Conservation (phyloP, 2,329 filamentous ascomycete genomes). For the Dactylellina leptospora region DNA sequence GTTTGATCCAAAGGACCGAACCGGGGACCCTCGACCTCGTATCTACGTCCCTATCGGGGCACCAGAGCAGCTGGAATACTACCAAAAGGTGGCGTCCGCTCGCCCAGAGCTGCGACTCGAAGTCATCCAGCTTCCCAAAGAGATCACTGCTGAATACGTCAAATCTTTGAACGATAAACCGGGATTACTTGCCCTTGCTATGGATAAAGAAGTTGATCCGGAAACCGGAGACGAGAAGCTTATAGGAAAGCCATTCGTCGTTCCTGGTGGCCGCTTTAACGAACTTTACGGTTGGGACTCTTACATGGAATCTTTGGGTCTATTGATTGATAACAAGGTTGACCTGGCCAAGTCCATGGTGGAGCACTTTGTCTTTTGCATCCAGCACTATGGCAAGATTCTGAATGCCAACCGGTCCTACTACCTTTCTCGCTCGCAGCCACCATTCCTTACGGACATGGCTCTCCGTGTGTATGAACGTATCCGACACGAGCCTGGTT, state of each 20-base stretch:
- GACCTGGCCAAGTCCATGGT: conserved; percentile 95
- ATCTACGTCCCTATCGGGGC: conserved; percentile 89
- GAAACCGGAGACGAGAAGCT: conserved; percentile 75
- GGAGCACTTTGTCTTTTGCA: conserved; percentile 95
- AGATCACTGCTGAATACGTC: conserved; percentile 79
- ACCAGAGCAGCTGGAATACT: conserved; percentile 89
- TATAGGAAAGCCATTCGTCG: conserved; percentile 89
- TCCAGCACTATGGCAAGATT: conserved; percentile 98
- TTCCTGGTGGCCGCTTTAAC: conserved; percentile 96
- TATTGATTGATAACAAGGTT: conserved; percentile 79
- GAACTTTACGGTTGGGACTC: conserved; percentile 99
- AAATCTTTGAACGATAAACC: conserved; percentile 78
- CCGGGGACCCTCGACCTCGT: conserved; percentile 82
- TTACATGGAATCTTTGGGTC: conserved; percentile 94
- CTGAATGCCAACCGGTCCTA: conserved; percentile 96
- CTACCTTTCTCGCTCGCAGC: conserved; percentile 92
- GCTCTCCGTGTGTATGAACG: conserved; percentile 90
- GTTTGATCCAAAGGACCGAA: conserved; percentile 94
- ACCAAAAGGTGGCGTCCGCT: conserved; percentile 78
- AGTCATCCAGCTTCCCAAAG: conserved; percentile 78
- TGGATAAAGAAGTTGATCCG: conserved; percentile 77
- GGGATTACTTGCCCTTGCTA: conserved; percentile 86
- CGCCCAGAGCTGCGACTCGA: conserved; percentile 86
- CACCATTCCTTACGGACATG: conserved; percentile 97
- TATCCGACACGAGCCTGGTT: conserved; percentile 84